Evolutionary conservation across 495 filamentous ascomycete genomes (phyloP), one percentile per base, ranked within the genome.

Genomic region (Lasiosphaeriaceae sp.): DNA sequence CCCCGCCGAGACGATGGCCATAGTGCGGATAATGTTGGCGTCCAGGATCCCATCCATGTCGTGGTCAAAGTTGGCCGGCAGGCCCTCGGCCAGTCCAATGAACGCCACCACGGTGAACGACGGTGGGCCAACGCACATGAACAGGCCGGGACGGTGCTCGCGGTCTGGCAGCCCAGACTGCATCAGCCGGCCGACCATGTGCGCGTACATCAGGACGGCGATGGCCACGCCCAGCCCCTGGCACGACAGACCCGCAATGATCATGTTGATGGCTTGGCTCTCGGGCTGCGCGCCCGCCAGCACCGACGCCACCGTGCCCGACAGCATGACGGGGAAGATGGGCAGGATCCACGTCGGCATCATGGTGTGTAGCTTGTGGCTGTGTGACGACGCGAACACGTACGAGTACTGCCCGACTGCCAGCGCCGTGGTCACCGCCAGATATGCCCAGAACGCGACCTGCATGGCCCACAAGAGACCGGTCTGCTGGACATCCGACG

Each of bases 71-170:
- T 78, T 66, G 7, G 74, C 61, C 2, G 71, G 71, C 16, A 71
- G 16, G 0, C 35, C 43, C 17, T 57, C 35, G 0, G 69, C 60
- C 58, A 70, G 39, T 1, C 68, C 68, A 11, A 72, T 44, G 11
- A 71, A 67, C 0, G 67, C 67, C 6, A 71, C 26, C 12, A 63
- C 69, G 0, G 86, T 89, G 71, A 89, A 91, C 0, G 80, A 74
- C 0, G 87, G 78, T 3, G 86, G 85, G 1, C 83, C 86, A 4
- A 89, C 86, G 24, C 83, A 84, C 63, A 90, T 88, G 70, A 89
- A 89, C 76, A 89, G 80, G 0, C 82, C 85, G 0, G 83, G 80
- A 19, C 85, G 67, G 66, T 59, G 81, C 68, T 71, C 72, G 19
- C 68, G 53, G 50, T 66, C 14, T 11, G 52, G 84, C 65, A 87